phyloP scores from a whole-genome alignment of 2,329 filamentous ascomycete species.

The Aspergillus ustus region DNA sequence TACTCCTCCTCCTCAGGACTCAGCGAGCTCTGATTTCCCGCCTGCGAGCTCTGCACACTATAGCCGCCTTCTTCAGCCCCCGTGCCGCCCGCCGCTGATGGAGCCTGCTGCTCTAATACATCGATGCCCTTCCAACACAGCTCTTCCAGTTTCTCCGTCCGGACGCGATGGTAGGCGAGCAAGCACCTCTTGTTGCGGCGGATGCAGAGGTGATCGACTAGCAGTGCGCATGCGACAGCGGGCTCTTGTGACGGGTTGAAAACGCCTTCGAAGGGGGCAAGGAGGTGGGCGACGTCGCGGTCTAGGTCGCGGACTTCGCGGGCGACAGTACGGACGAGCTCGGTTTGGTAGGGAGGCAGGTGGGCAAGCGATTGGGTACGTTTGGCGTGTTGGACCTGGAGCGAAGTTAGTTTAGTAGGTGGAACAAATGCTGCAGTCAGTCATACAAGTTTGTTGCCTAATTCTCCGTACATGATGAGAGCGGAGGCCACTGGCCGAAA shows the following conservation, averaged over 20 bases:
- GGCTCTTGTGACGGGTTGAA: constrained; percentile 86
- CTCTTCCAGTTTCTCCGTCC: constrained; percentile 89
- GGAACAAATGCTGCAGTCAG: background rate
- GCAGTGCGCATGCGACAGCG: constrained; percentile 81
- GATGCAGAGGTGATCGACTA: constrained; percentile 95
- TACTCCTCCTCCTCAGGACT: constrained; percentile 98
- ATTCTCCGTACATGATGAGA: constrained; percentile 79
- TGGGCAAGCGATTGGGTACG: constrained; percentile 84
- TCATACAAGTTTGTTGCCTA: constrained; percentile 80
- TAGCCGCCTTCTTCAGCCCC: constrained; percentile 21
- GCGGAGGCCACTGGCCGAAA: background rate
- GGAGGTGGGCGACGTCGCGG: constrained; percentile 77
- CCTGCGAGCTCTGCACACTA: constrained; percentile 47
- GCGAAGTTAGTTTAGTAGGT: background rate
- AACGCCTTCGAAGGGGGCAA: constrained; percentile 80
- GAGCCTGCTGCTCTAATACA: constrained; percentile 70
- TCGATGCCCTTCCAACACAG: constrained; percentile 92
- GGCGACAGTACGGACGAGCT: constrained; percentile 83
- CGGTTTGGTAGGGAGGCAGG: constrained; percentile 89
- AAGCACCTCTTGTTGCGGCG: constrained; percentile 94
- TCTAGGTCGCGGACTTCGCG: constrained; percentile 93
- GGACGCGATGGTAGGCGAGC: constrained; percentile 88
- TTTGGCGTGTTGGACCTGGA: constrained; percentile 91
- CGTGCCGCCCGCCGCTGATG: constrained; percentile 51
- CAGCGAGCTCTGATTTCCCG: constrained; percentile 68